Base-by-base conservation (phyloP, 306 rosid species). In the Medicago ruthenica region DNA sequence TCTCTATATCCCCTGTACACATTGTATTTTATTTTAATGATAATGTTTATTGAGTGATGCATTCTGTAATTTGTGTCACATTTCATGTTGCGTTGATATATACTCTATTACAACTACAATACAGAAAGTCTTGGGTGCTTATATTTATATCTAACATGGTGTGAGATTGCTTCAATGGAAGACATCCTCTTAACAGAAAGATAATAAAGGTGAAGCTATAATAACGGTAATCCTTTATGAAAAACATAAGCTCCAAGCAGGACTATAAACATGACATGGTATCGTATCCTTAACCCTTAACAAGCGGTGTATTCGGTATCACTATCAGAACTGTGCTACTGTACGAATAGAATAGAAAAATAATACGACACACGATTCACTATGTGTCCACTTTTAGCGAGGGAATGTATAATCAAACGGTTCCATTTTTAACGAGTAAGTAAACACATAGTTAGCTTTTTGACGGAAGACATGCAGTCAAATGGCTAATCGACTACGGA, bases 1-100 rank as follows among this genome's bases (percentile, higher is more conserved):
- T 76, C 60, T 68, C 40, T 34, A 20, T 59, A 61, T 66, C 59
- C 51, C 70, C 11, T 79, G 78, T 79, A 64, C 66, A 45, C 81
- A 36, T 16, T 37, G 80, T 60, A 71, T 82, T 66, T 66, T 74
- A 50, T 61, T 60, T 14, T 67, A 45, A 44, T 73, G 68, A 6
- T 72, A 53, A 72, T 63, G 74, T 62, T 76, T 42, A 71, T 44
- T 37, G 71, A 71, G 71, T 77, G 53, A 50, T 58, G 66, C 57
- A 37, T 65, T 77, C 51, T 77, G 78, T 77, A 76, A 55, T 22
- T 81, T 39, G 4, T 53, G 15, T 53, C 24, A 17, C 40, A 12
- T 36, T 55, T 70, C 53, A 41, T 69, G 41, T 53, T 36, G 67
- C 7, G 36, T 40, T 70, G n/a, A 48, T 80, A 59, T 39, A 48